Evolutionary conservation across 202 grass and related monocot genomes (phyloP).

Genomic region (Schoenoplectus tabernaemontani): DNA sequence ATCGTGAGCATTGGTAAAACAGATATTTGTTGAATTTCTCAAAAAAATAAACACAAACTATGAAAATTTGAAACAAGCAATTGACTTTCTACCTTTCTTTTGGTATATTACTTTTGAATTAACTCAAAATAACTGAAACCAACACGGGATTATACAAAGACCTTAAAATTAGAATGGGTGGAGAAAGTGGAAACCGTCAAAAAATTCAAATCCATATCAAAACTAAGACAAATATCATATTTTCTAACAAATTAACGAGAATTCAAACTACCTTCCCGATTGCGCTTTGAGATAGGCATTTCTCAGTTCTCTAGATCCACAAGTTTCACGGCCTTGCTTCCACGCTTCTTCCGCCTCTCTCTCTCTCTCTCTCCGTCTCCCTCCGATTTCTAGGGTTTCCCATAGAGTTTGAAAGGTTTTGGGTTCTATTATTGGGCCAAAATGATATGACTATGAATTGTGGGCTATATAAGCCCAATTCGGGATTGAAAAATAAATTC

Average conservation of each 20-base stretch:
- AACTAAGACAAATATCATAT: too few species aligned
- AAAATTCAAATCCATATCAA: not conserved
- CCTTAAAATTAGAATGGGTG: not conserved
- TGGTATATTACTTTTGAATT: not conserved
- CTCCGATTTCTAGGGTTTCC: conserved; percentile 1
- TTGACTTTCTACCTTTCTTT: not conserved
- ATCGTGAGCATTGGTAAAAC: not conserved
- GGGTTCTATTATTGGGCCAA: conserved; percentile 1
- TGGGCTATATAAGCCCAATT: not conserved
- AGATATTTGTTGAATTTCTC: not conserved
- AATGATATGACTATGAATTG: not conserved
- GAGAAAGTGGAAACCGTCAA: not conserved
- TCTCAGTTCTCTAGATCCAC: not conserved
- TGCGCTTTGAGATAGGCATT: conserved; percentile 85
- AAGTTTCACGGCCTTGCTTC: not conserved
- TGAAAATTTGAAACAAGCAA: not conserved
- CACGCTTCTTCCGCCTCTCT: not conserved
- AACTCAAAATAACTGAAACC: not conserved
- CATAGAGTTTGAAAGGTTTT: not conserved
- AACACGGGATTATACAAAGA: not conserved
- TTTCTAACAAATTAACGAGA: not conserved
- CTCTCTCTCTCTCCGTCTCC: not conserved
- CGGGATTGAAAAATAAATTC: not conserved
- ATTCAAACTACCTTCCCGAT: conserved; percentile 35
- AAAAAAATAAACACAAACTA: not conserved